Evolutionary conservation across 768 basidiomycete species (phyloP), one percentile per base, ranked within the genome.

Genomic region (Mycena rosella): DNA sequence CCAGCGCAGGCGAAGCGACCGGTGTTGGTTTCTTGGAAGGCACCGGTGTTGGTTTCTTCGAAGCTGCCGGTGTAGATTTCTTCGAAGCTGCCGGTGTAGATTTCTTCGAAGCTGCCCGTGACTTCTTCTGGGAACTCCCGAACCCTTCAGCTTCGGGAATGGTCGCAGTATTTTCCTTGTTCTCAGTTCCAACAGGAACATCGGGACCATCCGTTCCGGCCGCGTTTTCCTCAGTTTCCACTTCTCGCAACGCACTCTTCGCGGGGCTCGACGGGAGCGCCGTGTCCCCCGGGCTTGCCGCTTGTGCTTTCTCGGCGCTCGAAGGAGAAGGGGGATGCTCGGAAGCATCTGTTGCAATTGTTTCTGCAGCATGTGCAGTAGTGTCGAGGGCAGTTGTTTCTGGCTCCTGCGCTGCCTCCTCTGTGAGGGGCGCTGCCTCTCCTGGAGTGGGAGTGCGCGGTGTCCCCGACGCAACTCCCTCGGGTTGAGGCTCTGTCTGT

Each of bases 21-120:
- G 67, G 67, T 17, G 67, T 63, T 20, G 44, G 27, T 36, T 47
- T 60, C n/a, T n/a, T n/a, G n/a, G n/a, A n/a, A n/a, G n/a, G n/a
- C n/a, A n/a, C n/a, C n/a, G n/a, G n/a, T n/a, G n/a, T n/a, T n/a
- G n/a, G n/a, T n/a, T n/a, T n/a, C n/a, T n/a, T n/a, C n/a, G n/a
- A n/a, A n/a, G n/a, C n/a, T n/a, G n/a, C n/a, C n/a, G n/a, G n/a
- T n/a, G n/a, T n/a, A n/a, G n/a, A n/a, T n/a, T n/a, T n/a, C 30
- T 36, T 68, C 13, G 62, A 68, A 9, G 38, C 42, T 29, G 42
- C 27, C 30, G 42, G 36, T 22, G 57, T n/a, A n/a, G n/a, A n/a
- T n/a, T n/a, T n/a, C 30, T 36, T 68, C 13, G 62, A 68, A 9
- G 38, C 42, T 29, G 42, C 27, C 30, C 38, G 36, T 22, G 57